These are phyloP conservation scores for Sporobolomyces phaffii DNA, from an alignment of 768 basidiomycete species.

Conservation along the genomic window DNA sequence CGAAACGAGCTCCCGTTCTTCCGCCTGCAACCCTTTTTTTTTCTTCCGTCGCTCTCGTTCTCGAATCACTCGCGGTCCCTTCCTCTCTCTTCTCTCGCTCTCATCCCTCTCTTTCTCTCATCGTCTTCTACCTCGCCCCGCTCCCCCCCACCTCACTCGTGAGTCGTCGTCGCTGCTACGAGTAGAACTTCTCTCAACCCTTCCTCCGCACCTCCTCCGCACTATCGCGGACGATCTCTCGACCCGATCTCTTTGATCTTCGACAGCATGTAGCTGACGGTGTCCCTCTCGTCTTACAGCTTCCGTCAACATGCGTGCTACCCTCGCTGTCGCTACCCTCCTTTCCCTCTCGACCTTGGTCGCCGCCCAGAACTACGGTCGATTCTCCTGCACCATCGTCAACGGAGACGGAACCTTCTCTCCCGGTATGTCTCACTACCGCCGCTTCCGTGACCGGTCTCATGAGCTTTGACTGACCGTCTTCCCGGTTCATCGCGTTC, in stretches of 20 bases:
- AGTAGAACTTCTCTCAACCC: neutral
- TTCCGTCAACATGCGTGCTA: slow-evolving; percentile 5
- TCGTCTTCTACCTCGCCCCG: neutral
- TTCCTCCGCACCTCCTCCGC: neutral
- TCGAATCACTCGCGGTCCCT: no score
- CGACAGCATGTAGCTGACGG: neutral
- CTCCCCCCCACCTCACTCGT: neutral
- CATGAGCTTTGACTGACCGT: no score
- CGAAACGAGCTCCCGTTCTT: neutral
- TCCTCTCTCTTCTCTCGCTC: neutral
- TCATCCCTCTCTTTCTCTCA: neutral
- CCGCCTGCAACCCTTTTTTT: neutral
- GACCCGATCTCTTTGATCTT: no score
- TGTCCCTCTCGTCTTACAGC: no score
- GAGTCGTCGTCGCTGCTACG: slow-evolving; percentile 1
- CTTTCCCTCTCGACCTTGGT: slow-evolving; percentile 12
- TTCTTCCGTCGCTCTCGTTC: neutral
- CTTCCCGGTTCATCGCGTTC: no score
- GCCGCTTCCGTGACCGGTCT: no score
- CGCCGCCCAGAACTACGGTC: slow-evolving; percentile 19
- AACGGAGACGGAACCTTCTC: slow-evolving; percentile 20
- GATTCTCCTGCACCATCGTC: slow-evolving; percentile 23
- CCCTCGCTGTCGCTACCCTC: slow-evolving; percentile 12
- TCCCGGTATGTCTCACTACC: slow-evolving; percentile 1
- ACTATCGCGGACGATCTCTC: no score